Evolutionary conservation across 1,284 basidiomycete species (phyloP).

Genomic region (Tilletia walkeri): DNA sequence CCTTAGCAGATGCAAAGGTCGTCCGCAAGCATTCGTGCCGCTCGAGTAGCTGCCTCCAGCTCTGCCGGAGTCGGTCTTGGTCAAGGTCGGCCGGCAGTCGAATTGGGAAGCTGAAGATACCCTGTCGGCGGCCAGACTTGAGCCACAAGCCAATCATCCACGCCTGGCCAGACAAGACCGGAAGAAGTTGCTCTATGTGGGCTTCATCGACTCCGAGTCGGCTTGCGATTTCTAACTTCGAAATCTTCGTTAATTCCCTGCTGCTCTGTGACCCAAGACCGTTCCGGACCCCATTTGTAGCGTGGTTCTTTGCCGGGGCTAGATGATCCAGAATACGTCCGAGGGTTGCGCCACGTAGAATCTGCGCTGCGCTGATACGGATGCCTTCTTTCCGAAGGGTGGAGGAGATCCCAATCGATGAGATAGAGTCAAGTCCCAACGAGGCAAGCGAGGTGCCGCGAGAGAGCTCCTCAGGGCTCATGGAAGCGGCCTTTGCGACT

Average conservation of each 20-base stretch:
- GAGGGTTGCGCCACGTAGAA: conserved; percentile 38
- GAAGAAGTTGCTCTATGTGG: conserved; percentile 34
- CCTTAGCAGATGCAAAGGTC: conserved; percentile 29
- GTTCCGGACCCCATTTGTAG: neutral
- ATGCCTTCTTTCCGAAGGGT: conserved; percentile 35
- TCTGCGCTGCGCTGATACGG: conserved; percentile 19
- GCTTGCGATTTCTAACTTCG: neutral
- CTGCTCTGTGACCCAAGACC: neutral
- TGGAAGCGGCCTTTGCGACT: neutral
- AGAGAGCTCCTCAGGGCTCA: neutral
- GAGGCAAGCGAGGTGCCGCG: conserved; percentile 29
- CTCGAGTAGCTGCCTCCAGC: conserved; percentile 35
- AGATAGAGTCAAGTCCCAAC: conserved; percentile 52
- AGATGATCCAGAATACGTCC: conserved; percentile 34
- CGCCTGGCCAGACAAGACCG: conserved; percentile 40
- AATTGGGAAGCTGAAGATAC: conserved; percentile 40
- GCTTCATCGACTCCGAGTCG: neutral
- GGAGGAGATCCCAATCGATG: conserved; percentile 45
- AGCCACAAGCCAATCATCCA: conserved; percentile 36
- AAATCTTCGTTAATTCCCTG: neutral
- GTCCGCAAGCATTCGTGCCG: conserved; percentile 44
- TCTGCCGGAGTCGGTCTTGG: conserved; percentile 21
- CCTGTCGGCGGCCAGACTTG: conserved; percentile 21
- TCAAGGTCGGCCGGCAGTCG: conserved; percentile 22
- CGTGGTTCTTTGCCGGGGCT: neutral